These are phyloP conservation scores for Eucalyptus melliodora DNA, from an alignment of 345 rosid species.

Conservation along the genomic window DNA sequence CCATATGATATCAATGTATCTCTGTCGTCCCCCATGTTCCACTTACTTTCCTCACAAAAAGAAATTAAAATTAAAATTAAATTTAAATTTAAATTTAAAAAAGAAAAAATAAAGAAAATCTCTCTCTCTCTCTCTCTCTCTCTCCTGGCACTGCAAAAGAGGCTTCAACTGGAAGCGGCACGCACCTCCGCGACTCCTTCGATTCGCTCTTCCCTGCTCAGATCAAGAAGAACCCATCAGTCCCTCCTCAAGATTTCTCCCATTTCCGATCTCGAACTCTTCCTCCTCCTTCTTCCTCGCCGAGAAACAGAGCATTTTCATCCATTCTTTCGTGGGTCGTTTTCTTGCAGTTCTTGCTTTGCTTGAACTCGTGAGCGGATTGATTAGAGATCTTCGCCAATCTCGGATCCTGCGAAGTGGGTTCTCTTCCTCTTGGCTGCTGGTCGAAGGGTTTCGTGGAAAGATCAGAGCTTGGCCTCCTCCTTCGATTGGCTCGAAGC, in stretches of 20 bases:
- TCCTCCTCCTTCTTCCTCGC: not conserved
- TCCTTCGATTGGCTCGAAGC: not conserved
- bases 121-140: not conserved
- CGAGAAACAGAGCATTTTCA: not conserved
- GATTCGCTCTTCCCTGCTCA: not conserved
- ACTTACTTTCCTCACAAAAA: not conserved
- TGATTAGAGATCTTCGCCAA: conserved; percentile 5
- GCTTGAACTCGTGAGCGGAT: not conserved
- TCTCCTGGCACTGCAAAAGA: not conserved
- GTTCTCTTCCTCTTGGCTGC: not conserved
- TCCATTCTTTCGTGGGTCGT: not conserved
- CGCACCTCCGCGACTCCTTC: not conserved
- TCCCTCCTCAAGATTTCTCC: not conserved
- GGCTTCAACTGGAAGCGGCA: not conserved
- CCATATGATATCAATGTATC: not conserved
- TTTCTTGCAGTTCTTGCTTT: not conserved
- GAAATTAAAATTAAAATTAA: no score
- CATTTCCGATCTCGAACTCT: not conserved
- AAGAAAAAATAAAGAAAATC: not conserved
- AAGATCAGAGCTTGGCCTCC: not conserved
- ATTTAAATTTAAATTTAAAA: no score
- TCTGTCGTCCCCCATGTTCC: not conserved
- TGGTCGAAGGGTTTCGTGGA: not conserved
- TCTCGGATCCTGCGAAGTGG: conserved; percentile 11
- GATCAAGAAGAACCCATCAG: not conserved